Evolutionary conservation across 1,284 basidiomycete genomes (phyloP).

Genomic region (Leccinum pseudoinsigne): DNA sequence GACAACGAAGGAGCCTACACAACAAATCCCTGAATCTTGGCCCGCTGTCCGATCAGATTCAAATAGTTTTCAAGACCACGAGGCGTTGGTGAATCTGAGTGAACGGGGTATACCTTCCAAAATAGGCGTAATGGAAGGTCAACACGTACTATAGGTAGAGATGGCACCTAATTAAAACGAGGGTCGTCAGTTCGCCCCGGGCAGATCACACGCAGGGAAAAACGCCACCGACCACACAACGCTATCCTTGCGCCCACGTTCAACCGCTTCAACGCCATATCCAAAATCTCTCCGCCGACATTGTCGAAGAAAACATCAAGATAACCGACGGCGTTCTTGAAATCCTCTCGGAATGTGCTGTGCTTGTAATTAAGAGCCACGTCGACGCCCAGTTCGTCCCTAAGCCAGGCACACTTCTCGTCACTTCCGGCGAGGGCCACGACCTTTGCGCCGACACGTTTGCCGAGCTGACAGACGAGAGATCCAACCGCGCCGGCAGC

Average conservation of each 20-base stretch:
- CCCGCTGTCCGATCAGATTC: conserved; percentile 74
- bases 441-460: conserved; percentile 73
- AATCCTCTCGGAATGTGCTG: conserved; percentile 64
- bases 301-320: conserved; percentile 88
- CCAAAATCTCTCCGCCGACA: conserved; percentile 83
- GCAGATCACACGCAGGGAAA: conserved; percentile 19
- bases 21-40: conserved; percentile 82
- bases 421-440: conserved; percentile 71
- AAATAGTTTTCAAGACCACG: conserved; percentile 61
- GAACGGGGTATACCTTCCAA: neutral
- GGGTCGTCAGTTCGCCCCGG: conserved; percentile 2
- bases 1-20: conserved; percentile 47
- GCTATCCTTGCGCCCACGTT: conserved; percentile 78
- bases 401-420: conserved; percentile 85
- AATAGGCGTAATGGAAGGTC: neutral
- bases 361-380: conserved; percentile 89
- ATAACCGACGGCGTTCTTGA: conserved; percentile 60
- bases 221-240: conserved; percentile 56
- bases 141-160: conserved; percentile 65
- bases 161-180: conserved; percentile 61
- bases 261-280: conserved; percentile 71
- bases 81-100: conserved; percentile 51
- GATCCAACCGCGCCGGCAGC: conserved; percentile 88
- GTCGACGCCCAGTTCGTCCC: conserved; percentile 80
- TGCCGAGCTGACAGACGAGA: conserved; percentile 76